Conservation (phyloP, 306 rosid genomes). For the apple (Malus domestica) region ASM211411v1 NC_041804.1:6942501-6943000, state of each 20-base stretch:
- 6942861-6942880: background rate
- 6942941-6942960: constrained; percentile 46
- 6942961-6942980: constrained; percentile 64
- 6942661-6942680: background rate
- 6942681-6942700: constrained; percentile 25
- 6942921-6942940: background rate
- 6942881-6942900: background rate
- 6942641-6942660: background rate
- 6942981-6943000: constrained; percentile 72
- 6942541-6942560: background rate
- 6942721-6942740: constrained; percentile 24
- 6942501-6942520: no score
- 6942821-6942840: constrained; percentile 51
- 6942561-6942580: no score
- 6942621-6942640: background rate
- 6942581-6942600: no score
- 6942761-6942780: constrained; percentile 45
- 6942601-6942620: background rate
- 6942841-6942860: constrained; percentile 37
- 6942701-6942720: constrained; percentile 27
- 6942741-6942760: constrained; percentile 46
- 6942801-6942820: constrained; percentile 29
- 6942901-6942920: background rate
- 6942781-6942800: constrained; percentile 34
- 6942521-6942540: no score